Evolutionary conservation across 176 grass and related monocot genomes (phyloP).

Genomic region (Aegilops umbellulata): DNA sequence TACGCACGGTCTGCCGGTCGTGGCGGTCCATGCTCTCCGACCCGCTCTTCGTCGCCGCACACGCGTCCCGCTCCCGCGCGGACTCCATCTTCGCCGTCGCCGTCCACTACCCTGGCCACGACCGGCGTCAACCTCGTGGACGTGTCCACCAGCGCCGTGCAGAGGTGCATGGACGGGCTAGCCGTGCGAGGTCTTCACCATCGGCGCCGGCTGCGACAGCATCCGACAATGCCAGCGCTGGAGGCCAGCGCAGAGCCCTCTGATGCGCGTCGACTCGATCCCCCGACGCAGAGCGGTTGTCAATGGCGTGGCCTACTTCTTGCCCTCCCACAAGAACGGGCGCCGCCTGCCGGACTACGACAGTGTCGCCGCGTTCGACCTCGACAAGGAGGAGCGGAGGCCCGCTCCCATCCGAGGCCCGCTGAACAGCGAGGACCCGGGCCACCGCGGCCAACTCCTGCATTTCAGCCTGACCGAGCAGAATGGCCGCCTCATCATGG

Average conservation of each 20-base stretch:
- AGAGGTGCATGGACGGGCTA: not conserved
- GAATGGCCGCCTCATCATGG: not conserved
- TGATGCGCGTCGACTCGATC: not conserved
- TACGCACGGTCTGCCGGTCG: not conserved
- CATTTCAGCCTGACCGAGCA: not conserved
- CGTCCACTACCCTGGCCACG: not conserved
- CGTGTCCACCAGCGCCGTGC: not conserved
- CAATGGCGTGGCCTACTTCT: not conserved
- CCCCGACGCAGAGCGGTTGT: not conserved
- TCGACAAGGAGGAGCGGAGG: slow-evolving; percentile 9
- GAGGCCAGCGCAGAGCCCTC: not conserved
- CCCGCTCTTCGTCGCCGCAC: not conserved
- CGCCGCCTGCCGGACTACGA: not conserved
- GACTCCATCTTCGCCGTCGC: not conserved
- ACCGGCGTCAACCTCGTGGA: not conserved
- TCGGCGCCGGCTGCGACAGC: not conserved
- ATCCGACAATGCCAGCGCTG: not conserved
- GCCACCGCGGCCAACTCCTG: not conserved
- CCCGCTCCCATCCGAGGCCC: not conserved
- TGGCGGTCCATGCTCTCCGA: not conserved
- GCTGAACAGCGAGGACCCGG: not conserved
- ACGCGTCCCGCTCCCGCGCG: not conserved
- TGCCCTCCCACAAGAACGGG: not conserved
- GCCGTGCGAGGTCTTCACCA: slow-evolving; percentile 10
- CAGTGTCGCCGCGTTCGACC: slow-evolving; percentile 1